phyloP scores from a whole-genome alignment of 139 green algal species.

The Chlamydomonas sp. region DNA sequence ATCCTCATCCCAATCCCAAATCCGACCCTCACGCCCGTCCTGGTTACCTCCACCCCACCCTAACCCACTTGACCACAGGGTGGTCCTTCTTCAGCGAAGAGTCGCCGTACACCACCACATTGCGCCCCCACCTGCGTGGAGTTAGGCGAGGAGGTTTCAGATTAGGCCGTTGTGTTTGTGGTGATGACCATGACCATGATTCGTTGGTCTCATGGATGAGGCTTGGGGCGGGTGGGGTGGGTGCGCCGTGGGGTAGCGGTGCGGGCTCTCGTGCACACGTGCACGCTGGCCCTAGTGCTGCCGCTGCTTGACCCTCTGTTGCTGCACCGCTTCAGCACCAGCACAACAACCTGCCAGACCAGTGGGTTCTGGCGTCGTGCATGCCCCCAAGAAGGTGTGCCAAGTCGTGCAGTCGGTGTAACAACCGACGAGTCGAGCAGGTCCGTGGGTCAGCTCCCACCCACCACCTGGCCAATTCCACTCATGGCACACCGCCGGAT shows the following conservation, averaged over 20 bases:
- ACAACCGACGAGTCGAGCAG: neutral
- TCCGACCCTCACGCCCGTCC: too few species aligned
- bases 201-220: neutral
- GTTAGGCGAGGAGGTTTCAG: neutral
- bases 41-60: too few species aligned
- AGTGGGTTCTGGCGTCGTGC: too few species aligned
- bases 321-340: too few species aligned
- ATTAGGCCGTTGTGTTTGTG: neutral
- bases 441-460: neutral
- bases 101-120: conserved; percentile 76
- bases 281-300: conserved; percentile 30
- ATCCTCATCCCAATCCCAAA: too few species aligned
- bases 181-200: neutral
- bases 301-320: too few species aligned
- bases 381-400: too few species aligned
- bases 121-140: conserved; percentile 67
- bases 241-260: neutral
- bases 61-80: conserved; percentile 50
- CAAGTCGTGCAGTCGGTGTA: too few species aligned
- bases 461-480: neutral
- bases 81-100: conserved; percentile 69
- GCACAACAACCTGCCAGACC: too few species aligned
- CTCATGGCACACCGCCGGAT: neutral
- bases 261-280: conserved; percentile 16
- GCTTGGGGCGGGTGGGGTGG: neutral